These are phyloP conservation scores for Phoenix dactylifera DNA, from an alignment of 176 grass and related monocot genomes.

Conservation along the genomic window DNA sequence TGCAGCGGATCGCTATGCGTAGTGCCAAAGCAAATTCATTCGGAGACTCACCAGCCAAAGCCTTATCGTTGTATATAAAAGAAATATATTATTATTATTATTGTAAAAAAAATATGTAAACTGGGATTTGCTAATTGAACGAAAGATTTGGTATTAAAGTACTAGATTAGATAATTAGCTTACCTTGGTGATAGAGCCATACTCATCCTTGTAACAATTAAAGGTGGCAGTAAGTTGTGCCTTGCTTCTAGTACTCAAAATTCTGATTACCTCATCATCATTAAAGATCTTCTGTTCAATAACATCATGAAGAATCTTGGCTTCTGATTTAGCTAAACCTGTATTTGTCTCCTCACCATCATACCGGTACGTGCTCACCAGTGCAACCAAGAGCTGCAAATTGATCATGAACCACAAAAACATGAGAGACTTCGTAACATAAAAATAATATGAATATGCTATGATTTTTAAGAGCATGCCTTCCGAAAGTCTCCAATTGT, in stretches of 20 bases:
- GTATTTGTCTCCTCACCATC: conserved; percentile 45
- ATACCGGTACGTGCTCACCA: conserved; percentile 63
- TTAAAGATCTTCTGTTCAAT: conserved; percentile 21
- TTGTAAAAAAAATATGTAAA: background rate
- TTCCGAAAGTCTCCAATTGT: conserved; percentile 40
- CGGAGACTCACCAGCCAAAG: conserved; percentile 21
- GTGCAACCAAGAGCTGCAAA: conserved; percentile 47
- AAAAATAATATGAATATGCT: background rate
- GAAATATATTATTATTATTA: background rate
- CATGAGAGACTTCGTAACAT: background rate
- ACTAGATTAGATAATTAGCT: background rate
- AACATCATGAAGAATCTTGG: conserved; percentile 36
- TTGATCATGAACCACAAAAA: background rate
- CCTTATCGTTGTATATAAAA: conserved; percentile 26
- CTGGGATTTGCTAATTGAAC: too few species aligned
- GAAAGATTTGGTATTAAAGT: too few species aligned
- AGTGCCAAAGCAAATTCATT: conserved; percentile 43
- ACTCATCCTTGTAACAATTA: conserved; percentile 45
- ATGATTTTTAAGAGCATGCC: conserved; percentile 18
- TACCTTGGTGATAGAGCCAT: conserved; percentile 55
- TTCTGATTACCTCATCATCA: conserved; percentile 54
- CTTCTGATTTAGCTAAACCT: conserved; percentile 42
- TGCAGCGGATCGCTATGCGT: conserved; percentile 36
- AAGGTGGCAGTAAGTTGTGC: conserved; percentile 64
- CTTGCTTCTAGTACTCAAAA: conserved; percentile 73